Base-by-base conservation (phyloP, 2,329 filamentous ascomycete species). In the Chaetothyriales sp. region DNA sequence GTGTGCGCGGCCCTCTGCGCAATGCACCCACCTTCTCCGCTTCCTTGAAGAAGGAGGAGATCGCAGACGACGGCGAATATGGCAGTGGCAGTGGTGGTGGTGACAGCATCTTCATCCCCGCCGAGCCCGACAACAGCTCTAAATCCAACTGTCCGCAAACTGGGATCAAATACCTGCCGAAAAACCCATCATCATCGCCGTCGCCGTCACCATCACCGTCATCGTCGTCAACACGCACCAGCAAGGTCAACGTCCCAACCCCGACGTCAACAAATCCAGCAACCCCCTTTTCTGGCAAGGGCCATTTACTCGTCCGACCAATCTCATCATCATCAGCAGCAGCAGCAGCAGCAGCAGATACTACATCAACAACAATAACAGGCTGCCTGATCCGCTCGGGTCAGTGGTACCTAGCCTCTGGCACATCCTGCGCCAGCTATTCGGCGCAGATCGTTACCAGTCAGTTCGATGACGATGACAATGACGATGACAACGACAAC, bases 351-450 rank as follows among this genome's bases (percentile, higher is more conserved):
- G 12, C 26, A 12, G 25, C 46, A n/a, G 22, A 32, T 43, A 45
- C n/a, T n/a, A n/a, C n/a, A n/a, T n/a, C n/a, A n/a, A n/a, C n/a
- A n/a, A n/a, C n/a, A n/a, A n/a, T 26, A 12, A 72, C 70, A 6
- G 82, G 83, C n/a, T 86, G 81, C 58, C 72, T 86, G 52, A 86
- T 85, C 61, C 74, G 74, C 50, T 70, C 66, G 8, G 83, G 83
- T 0, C 77, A 74, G 0, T 86, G 82, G 83, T 86, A 82, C 61
- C 73, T 73, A 0, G 73, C 71, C 1, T 81, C 81, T 1, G 82
- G 80, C 0, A 39, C 32, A 10, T 39, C 32, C 3, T 85, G 81
- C 60, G 83, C 82, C 0, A 82, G 76, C 0, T 83, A 78, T 62
- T 73, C 0, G 78, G 79, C 3, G 66, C 73, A 3, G 53, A n/a